phyloP scores from a whole-genome alignment of 179 eudicot species.

The Beta corolliflora region DNA sequence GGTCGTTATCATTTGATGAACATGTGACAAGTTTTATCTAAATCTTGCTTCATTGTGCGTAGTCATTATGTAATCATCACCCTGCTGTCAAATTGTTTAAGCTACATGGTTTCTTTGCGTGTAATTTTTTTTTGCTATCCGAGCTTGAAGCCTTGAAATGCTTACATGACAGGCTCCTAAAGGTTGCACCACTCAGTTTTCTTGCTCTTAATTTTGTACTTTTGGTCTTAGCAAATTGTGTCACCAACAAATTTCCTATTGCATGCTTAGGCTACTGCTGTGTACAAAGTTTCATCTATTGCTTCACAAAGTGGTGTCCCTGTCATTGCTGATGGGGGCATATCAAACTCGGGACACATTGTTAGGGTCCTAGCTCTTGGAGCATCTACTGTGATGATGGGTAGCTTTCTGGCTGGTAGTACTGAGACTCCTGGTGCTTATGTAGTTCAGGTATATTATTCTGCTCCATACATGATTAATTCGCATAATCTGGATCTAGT shows the following conservation, averaged over 20 bases:
- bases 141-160: not conserved
- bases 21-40: no score
- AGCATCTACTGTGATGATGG: constrained; percentile 98
- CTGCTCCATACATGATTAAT: not conserved
- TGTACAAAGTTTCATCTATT: constrained; percentile 82
- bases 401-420: constrained; percentile 93
- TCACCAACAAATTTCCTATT: not conserved
- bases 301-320: constrained; percentile 75
- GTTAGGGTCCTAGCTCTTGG: constrained; percentile 82
- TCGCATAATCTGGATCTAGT: not conserved
- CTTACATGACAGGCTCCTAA: not conserved
- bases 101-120: not conserved
- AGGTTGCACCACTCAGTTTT: not conserved
- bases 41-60: not conserved
- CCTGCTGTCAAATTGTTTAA: not conserved
- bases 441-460: constrained; percentile 50
- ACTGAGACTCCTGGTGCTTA: constrained; percentile 87
- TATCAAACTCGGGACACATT: constrained; percentile 91
- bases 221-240: not conserved
- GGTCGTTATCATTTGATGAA: not conserved
- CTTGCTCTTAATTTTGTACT: not conserved
- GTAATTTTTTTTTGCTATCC: not conserved
- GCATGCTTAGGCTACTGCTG: constrained; percentile 69
- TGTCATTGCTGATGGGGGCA: constrained; percentile 92
- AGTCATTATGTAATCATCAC: not conserved